These are phyloP conservation scores for Cyamopsis tetragonoloba DNA, from an alignment of 306 rosid genomes.

Conservation along the genomic window DNA sequence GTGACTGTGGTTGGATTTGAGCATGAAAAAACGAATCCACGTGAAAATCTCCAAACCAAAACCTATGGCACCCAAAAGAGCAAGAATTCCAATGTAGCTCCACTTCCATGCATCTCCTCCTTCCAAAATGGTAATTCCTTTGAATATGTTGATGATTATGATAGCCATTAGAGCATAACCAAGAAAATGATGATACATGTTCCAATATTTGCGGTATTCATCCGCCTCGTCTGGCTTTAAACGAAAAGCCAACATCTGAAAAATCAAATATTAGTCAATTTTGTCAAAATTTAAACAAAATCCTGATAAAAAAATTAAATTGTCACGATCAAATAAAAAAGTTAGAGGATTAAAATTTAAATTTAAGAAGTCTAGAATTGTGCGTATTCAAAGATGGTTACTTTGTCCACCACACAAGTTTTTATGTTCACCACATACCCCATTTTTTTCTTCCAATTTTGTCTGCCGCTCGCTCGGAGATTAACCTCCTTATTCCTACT, in stretches of 20 bases:
- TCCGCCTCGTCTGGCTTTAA: constrained; percentile 36
- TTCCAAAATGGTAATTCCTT: constrained; percentile 61
- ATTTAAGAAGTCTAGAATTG: too few species aligned
- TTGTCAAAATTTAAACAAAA: too few species aligned
- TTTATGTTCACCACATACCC: too few species aligned
- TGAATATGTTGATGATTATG: constrained; percentile 59
- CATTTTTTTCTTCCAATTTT: too few species aligned
- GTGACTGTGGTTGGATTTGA: fast-evolving
- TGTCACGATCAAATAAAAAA: too few species aligned
- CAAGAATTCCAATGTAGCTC: constrained; percentile 55
- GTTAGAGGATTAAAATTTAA: too few species aligned
- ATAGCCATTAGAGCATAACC: constrained; percentile 57
- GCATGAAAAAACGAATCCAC: constrained; percentile 35
- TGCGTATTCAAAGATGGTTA: too few species aligned
- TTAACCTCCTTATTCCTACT: too few species aligned
- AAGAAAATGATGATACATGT: constrained; percentile 86
- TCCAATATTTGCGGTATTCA: constrained; percentile 70
- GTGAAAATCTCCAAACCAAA: constrained; percentile 47
- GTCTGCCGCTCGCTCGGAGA: too few species aligned
- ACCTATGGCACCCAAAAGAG: constrained; percentile 26
- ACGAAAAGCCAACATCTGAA: constrained; percentile 64
- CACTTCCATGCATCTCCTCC: constrained; percentile 43
- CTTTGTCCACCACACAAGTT: too few species aligned
- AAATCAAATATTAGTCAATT: too few species aligned
- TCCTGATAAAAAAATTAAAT: too few species aligned